Conservation (phyloP, 306 rosid species). For the Cicer judaicum region DNA sequence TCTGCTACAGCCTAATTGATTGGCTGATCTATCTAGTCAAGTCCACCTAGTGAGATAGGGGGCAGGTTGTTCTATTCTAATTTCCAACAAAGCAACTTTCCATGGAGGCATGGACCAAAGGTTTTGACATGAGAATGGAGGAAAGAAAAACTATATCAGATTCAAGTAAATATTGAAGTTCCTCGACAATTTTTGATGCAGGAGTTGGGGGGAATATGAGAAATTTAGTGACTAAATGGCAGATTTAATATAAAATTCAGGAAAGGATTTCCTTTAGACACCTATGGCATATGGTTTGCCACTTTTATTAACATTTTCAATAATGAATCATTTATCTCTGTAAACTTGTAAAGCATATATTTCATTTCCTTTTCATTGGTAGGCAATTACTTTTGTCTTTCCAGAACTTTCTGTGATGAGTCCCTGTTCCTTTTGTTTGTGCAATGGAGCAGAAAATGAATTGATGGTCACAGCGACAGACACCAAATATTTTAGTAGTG, state of each 20-base stretch:
- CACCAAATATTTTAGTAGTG: not conserved
- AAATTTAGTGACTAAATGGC: not conserved
- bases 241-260: not conserved
- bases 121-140: slow-evolving; percentile 18
- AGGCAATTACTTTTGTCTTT: not conserved
- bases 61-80: not conserved
- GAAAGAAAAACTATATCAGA: not conserved
- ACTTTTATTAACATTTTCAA: slow-evolving; percentile 19
- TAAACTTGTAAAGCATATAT: slow-evolving; percentile 5
- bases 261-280: not conserved
- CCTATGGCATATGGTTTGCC: slow-evolving; percentile 1
- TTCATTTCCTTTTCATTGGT: slow-evolving; percentile 1
- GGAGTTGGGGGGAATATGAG: not conserved
- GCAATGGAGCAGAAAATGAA: not conserved
- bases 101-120: not conserved
- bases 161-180: not conserved
- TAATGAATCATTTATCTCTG: not conserved
- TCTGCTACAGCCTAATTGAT: not conserved
- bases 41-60: not conserved
- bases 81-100: not conserved
- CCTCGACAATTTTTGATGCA: not conserved
- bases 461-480: not conserved
- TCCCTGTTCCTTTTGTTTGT: not conserved
- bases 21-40: not conserved
- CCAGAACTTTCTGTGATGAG: not conserved